A percentile compares a stretch with the other conserved stretches of the same genome.
Evolutionary conservation across 129 eudicot genomes (phyloP).

Genomic region (Artemisia argyi): DNA sequence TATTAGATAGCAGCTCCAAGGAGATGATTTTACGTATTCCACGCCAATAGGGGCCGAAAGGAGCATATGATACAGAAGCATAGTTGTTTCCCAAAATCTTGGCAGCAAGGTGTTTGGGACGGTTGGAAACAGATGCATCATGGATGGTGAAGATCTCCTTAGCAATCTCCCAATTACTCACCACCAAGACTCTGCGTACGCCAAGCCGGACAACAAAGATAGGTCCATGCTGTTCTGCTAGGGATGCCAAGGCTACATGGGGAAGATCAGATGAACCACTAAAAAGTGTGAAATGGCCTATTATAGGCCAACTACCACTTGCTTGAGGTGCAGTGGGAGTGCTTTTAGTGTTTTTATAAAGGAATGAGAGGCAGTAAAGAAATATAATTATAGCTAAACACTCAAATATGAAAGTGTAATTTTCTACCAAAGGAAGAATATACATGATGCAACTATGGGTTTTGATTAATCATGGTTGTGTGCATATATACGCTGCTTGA

Average conservation of each 20-base stretch:
- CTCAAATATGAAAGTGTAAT: too few relatives aligned
- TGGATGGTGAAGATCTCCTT: background rate
- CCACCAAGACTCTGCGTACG: constrained; percentile 5
- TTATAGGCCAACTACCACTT: constrained; percentile 53
- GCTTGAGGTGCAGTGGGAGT: constrained; percentile 30
- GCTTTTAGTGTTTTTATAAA: too few relatives aligned
- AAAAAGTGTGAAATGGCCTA: constrained; percentile 37
- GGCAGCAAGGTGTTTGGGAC: constrained; percentile 1
- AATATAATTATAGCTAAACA: too few relatives aligned
- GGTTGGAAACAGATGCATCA: background rate
- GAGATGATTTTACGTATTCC: background rate
- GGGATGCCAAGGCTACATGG: background rate
- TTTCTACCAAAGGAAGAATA: too few relatives aligned
- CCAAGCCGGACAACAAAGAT: background rate
- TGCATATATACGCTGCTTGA: too few relatives aligned
- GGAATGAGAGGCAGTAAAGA: too few relatives aligned
- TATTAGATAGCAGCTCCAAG: background rate
- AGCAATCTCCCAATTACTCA: background rate
- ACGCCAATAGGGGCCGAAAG: constrained; percentile 5
- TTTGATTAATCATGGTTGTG: too few relatives aligned
- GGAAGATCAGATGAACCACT: constrained; percentile 1
- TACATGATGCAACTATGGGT: too few relatives aligned
- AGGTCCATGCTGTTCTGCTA: background rate
- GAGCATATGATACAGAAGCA: background rate
- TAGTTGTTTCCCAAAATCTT: background rate